Conservation (phyloP, 345 rosid genomes). For the Murraya koenigii region DNA sequence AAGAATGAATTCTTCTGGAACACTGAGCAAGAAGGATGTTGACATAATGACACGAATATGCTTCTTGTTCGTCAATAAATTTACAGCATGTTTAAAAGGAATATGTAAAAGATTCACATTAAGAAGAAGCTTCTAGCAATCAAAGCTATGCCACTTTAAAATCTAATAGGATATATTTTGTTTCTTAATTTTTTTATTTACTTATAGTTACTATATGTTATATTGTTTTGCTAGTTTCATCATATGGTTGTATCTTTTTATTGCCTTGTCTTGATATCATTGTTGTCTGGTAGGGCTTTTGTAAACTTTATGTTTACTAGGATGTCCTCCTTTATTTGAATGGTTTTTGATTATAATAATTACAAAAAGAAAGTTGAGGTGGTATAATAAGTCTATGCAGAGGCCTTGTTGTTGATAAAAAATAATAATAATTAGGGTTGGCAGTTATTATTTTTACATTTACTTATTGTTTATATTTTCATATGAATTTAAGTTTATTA, state of each 20-base stretch:
- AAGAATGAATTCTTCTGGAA: not conserved
- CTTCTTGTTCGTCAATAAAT: not conserved
- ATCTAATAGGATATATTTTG: not conserved
- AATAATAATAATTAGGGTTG: not conserved
- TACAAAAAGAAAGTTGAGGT: not conserved
- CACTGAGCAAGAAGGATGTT: not conserved
- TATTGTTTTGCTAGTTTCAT: not conserved
- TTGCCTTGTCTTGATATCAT: not conserved
- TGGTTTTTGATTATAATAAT: not conserved
- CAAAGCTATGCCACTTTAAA: not conserved
- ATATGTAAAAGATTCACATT: not conserved
- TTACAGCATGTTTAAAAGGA: too few species aligned
- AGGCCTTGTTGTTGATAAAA: not conserved
- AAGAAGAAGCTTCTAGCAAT: not conserved
- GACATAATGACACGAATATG: not conserved
- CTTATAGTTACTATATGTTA: not conserved
- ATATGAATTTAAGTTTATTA: not conserved
- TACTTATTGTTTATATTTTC: not conserved
- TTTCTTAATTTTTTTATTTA: not conserved
- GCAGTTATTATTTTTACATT: not conserved
- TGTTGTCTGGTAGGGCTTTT: not conserved
- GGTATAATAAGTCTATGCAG: not conserved
- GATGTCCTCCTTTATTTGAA: not conserved
- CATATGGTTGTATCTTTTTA: not conserved
- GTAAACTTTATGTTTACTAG: not conserved